Percentiles rank a stretch among this genome's conserved stretches.
Conservation (phyloP, 768 basidiomycete species). For the Suillus weaverae region DNA sequence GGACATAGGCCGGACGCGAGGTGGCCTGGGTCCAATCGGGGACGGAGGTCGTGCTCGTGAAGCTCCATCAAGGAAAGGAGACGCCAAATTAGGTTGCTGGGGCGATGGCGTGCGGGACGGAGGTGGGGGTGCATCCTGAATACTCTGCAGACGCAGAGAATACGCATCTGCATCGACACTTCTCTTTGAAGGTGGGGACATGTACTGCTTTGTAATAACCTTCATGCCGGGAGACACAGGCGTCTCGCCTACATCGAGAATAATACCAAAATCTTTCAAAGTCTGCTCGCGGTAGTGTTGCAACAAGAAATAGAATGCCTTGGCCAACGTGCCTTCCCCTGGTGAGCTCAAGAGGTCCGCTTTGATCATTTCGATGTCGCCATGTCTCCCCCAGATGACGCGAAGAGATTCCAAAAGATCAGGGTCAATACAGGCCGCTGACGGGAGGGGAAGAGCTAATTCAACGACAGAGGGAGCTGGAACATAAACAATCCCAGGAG, state of each 20-base stretch:
- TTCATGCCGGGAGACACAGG: slow-evolving; percentile 23
- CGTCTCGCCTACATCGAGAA: slow-evolving; percentile 34
- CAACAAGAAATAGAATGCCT: slow-evolving; percentile 88
- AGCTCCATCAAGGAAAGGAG: slow-evolving; percentile 20
- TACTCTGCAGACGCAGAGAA: slow-evolving; percentile 21
- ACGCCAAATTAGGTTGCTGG: slow-evolving; percentile 8
- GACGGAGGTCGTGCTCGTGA: slow-evolving; percentile 47
- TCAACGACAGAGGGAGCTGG: slow-evolving; percentile 62
- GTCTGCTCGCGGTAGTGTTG: slow-evolving; percentile 70
- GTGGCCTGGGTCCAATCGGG: slow-evolving; percentile 52
- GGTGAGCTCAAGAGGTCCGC: slow-evolving; percentile 68
- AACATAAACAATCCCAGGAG: slow-evolving; percentile 48
- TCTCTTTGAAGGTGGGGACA: slow-evolving; percentile 39
- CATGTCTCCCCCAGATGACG: slow-evolving; percentile 81
- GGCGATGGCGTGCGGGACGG: slow-evolving; percentile 34
- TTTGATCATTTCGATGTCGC: slow-evolving; percentile 57
- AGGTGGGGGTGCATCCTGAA: slow-evolving; percentile 27
- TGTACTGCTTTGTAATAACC: slow-evolving; percentile 42
- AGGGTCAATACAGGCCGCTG: slow-evolving; percentile 68
- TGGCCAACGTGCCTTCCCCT: slow-evolving; percentile 73
- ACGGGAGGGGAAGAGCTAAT: slow-evolving; percentile 68
- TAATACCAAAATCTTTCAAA: slow-evolving; percentile 53
- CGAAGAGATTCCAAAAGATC: slow-evolving; percentile 78
- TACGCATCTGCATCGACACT: slow-evolving; percentile 16
- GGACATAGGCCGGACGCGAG: slow-evolving; percentile 29